Evolutionary conservation across 139 green algal species (phyloP).

Genomic region (Tetraselmis chui): DNA sequence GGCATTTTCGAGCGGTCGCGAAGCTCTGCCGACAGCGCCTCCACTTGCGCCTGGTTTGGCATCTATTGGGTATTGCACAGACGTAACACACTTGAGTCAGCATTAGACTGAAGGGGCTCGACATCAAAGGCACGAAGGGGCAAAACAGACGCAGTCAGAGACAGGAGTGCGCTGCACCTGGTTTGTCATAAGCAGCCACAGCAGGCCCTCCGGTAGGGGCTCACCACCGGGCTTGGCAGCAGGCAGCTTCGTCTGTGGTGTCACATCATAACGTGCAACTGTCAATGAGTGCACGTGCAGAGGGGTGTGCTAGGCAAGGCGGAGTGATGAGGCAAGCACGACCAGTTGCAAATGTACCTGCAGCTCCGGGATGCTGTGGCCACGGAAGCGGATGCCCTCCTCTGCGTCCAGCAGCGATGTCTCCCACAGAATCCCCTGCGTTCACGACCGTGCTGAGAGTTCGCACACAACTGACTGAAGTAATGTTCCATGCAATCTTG

Average conservation of each 20-base stretch:
- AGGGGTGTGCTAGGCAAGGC: neutral
- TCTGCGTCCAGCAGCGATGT: slow-evolving; percentile 92
- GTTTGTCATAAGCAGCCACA: slow-evolving; percentile 96
- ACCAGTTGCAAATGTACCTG: slow-evolving; percentile 34
- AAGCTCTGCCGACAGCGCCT: slow-evolving; percentile 67
- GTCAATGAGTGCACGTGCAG: too few relatives aligned
- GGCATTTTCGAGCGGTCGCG: slow-evolving; percentile 50
- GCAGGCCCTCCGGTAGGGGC: slow-evolving; percentile 90
- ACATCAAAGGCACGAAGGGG: too few relatives aligned
- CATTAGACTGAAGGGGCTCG: too few relatives aligned
- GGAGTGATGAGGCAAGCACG: neutral
- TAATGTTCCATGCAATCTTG: too few relatives aligned
- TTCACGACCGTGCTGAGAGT: too few relatives aligned
- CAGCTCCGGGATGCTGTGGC: slow-evolving; percentile 89
- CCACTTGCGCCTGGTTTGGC: slow-evolving; percentile 60
- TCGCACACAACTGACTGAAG: too few relatives aligned
- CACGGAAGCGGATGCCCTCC: slow-evolving; percentile 94
- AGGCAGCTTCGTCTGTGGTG: slow-evolving; percentile 72
- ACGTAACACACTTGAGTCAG: too few relatives aligned
- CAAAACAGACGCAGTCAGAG: too few relatives aligned
- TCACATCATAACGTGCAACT: too few relatives aligned
- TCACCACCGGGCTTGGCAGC: slow-evolving; percentile 60
- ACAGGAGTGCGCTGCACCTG: slow-evolving; percentile 41
- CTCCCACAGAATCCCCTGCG: slow-evolving; percentile 92
- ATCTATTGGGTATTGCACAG: too few relatives aligned